These are phyloP conservation scores for Basidiobolus heterosporus DNA, from an alignment of 371 early-diverging fungal genomes.

Conservation along the genomic window DNA sequence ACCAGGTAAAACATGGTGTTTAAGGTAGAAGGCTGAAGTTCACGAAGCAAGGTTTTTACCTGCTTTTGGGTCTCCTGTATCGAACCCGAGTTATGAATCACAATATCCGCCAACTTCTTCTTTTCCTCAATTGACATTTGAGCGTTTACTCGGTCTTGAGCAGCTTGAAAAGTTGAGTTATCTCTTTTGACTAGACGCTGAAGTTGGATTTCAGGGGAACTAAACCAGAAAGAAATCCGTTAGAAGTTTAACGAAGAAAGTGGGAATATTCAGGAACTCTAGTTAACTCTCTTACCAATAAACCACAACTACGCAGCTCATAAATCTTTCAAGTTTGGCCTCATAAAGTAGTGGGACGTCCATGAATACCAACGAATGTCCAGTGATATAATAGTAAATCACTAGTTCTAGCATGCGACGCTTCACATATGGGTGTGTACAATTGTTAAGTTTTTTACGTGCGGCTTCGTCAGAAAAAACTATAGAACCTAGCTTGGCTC, in stretches of 20 bases:
- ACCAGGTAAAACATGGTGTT: too few species aligned
- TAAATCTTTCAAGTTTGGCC: conserved; percentile 50
- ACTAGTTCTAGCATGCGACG: conserved; percentile 53
- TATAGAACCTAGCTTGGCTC: conserved; percentile 58
- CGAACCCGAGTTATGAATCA: conserved; percentile 69
- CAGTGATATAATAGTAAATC: conserved; percentile 48
- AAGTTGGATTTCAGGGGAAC: conserved; percentile 56
- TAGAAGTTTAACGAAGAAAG: not conserved
- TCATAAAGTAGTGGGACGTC: conserved; percentile 89
- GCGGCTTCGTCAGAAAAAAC: conserved; percentile 59
- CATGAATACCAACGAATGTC: conserved; percentile 52
- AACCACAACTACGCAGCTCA: conserved; percentile 59
- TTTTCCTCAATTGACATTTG: conserved; percentile 74
- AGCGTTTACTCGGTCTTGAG: conserved; percentile 54
- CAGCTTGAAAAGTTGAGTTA: conserved; percentile 34
- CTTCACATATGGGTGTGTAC: conserved; percentile 78
- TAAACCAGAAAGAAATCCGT: conserved; percentile 9
- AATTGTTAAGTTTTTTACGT: conserved; percentile 53
- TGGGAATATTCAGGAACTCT: not conserved
- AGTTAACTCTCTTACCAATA: conserved; percentile 34
- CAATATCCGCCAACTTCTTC: conserved; percentile 49
- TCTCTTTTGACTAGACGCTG: conserved; percentile 60
- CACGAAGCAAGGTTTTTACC: too few species aligned
- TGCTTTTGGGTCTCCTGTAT: conserved; percentile 16
- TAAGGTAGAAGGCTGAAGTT: too few species aligned